phyloP scores from a whole-genome alignment of 2,329 filamentous ascomycete species.

The Truncatella angustata region DNA sequence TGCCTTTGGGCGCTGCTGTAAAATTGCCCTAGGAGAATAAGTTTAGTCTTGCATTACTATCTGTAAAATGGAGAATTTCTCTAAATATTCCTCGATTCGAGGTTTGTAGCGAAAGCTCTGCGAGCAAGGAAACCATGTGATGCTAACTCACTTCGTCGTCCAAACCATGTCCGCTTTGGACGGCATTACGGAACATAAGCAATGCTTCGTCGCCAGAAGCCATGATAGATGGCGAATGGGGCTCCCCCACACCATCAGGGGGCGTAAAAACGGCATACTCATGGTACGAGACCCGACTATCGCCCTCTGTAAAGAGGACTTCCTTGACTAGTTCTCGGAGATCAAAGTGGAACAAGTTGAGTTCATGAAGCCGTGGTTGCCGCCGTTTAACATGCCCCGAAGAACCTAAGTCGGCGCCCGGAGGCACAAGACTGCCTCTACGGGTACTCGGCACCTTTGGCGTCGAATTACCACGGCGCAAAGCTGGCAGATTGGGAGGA shows the following conservation, averaged over 20 bases:
- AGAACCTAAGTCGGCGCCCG: constrained; percentile 5
- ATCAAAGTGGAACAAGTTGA: constrained; percentile 28
- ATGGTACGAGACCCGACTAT: constrained; percentile 27
- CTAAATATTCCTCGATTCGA: background rate
- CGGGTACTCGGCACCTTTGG: constrained; percentile 21
- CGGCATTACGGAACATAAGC: constrained; percentile 25
- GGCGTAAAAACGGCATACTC: constrained; percentile 28
- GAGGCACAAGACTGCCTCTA: constrained; percentile 25
- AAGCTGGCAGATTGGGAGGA: constrained; percentile 12
- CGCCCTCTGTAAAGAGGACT: constrained; percentile 20
- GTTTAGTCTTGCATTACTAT: background rate
- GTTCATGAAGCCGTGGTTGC: constrained; percentile 10
- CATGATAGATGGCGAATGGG: constrained; percentile 27
- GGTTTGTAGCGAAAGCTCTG: no score
- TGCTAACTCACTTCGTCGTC: constrained; percentile 23
- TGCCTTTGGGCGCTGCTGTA: constrained; percentile 22
- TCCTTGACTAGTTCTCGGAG: constrained; percentile 24
- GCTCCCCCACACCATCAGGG: constrained; percentile 18
- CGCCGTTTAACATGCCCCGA: background rate
- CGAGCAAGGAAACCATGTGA: background rate
- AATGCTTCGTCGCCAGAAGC: constrained; percentile 23
- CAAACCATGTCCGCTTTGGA: constrained; percentile 22
- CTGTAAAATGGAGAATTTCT: background rate
- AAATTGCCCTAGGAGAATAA: constrained; percentile 22
- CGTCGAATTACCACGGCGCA: background rate